Evolutionary conservation across 2,329 filamentous ascomycete genomes (phyloP).

Genomic region (Thielaviopsis populi): DNA sequence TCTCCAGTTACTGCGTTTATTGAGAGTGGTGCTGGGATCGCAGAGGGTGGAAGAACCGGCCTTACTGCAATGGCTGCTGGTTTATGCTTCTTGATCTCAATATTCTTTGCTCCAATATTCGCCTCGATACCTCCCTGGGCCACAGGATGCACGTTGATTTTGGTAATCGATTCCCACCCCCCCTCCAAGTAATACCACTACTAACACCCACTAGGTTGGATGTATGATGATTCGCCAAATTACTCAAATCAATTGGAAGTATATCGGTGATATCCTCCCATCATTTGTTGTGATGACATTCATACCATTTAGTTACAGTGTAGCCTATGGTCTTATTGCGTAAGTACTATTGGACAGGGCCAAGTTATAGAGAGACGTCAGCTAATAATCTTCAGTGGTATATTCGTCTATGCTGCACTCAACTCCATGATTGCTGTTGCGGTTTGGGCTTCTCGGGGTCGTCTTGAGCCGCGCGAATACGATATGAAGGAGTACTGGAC

Average conservation of each 20-base stretch:
- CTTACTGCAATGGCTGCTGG: slow-evolving; percentile 68
- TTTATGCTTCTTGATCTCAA: slow-evolving; percentile 69
- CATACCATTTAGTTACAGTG: slow-evolving; percentile 67
- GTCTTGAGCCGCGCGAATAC: slow-evolving; percentile 35
- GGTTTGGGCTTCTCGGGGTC: slow-evolving; percentile 30
- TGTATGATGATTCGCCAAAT: slow-evolving; percentile 67
- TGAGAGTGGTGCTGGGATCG: slow-evolving; percentile 80
- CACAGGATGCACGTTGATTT: slow-evolving; percentile 57
- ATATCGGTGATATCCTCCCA: slow-evolving; percentile 59
- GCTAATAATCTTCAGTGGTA: slow-evolving; percentile 25
- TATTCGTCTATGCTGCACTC: slow-evolving; percentile 40
- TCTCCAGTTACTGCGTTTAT: slow-evolving; percentile 78
- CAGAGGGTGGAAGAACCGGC: slow-evolving; percentile 72
- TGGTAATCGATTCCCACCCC: slow-evolving; percentile 29
- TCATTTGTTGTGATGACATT: slow-evolving; percentile 61
- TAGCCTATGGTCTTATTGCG: slow-evolving; percentile 63
- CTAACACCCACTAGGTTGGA: slow-evolving; percentile 38
- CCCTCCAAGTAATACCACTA: too few species aligned
- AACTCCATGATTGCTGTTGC: slow-evolving; percentile 33
- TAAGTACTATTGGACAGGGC: slow-evolving; percentile 25
- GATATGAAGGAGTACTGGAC: slow-evolving; percentile 43
- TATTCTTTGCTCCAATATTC: slow-evolving; percentile 85
- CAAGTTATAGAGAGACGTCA: neutral
- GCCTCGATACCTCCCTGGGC: slow-evolving; percentile 82
- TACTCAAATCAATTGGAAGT: slow-evolving; percentile 60